Evolutionary conservation across 208 protist genomes (phyloP).

Genomic region (Trypanosoma cruzi): DNA sequence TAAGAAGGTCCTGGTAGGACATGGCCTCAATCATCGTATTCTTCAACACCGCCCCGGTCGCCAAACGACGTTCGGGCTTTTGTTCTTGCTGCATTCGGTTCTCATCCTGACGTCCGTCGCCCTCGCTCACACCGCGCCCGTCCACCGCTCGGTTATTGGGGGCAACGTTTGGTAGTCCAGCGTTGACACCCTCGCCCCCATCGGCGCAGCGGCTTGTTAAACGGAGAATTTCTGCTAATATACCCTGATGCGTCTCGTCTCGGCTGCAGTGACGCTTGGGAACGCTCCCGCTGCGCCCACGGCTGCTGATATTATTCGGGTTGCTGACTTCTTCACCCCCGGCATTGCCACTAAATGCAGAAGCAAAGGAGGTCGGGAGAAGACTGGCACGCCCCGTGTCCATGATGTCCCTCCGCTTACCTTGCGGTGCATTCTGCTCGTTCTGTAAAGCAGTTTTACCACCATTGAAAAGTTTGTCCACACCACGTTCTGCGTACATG

Average conservation of each 20-base stretch:
- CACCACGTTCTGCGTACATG: constrained; percentile 16
- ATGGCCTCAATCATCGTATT: constrained; percentile 30
- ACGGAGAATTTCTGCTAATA: constrained; percentile 35
- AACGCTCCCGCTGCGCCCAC: not conserved
- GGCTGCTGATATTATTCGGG: constrained; percentile 2
- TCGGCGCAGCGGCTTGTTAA: constrained; percentile 24
- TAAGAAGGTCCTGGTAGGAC: constrained; percentile 32
- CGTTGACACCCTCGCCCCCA: constrained; percentile 34
- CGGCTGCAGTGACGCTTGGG: constrained; percentile 9
- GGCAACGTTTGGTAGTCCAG: constrained; percentile 17
- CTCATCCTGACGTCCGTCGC: not conserved
- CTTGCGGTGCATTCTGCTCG: not conserved
- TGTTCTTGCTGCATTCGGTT: constrained; percentile 1
- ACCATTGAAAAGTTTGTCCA: constrained; percentile 23
- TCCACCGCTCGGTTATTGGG: not conserved
- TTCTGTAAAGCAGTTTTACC: not conserved
- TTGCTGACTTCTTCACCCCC: constrained; percentile 6
- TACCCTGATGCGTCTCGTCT: constrained; percentile 13
- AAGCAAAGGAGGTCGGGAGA: not conserved
- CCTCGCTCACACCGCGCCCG: not conserved
- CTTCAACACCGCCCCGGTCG: constrained; percentile 14
- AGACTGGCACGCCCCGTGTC: not conserved
- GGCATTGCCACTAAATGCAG: constrained; percentile 1
- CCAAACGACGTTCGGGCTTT: constrained; percentile 4
- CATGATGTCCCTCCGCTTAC: not conserved